These are phyloP conservation scores for Toxicodendron radicans DNA, from an alignment of 345 rosid genomes.

Conservation along the genomic window DNA sequence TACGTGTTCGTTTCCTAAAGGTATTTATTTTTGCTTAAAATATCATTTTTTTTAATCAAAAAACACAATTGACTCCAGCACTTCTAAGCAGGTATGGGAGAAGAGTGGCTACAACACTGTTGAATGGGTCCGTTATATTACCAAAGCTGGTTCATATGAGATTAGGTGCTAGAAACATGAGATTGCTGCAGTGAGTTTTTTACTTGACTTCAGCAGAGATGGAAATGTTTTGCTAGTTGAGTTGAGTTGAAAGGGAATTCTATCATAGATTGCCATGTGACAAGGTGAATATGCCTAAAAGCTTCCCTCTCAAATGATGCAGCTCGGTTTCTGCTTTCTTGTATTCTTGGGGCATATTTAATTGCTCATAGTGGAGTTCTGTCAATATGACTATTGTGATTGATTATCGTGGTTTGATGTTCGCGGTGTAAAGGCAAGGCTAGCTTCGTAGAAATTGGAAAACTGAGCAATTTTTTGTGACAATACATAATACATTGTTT, in stretches of 20 bases:
- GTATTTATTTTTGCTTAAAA: slow-evolving; percentile 28
- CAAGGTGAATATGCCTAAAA: slow-evolving; percentile 21
- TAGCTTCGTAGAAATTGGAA: slow-evolving; percentile 8
- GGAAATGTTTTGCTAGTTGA: slow-evolving; percentile 12
- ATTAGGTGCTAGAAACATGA: slow-evolving; percentile 71
- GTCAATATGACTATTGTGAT: slow-evolving; percentile 28
- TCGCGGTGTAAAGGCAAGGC: slow-evolving; percentile 32
- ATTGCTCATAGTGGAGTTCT: slow-evolving; percentile 8
- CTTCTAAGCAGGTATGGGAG: slow-evolving; percentile 91
- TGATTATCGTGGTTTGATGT: slow-evolving; percentile 19
- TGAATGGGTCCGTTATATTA: slow-evolving; percentile 97
- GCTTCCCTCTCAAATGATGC: slow-evolving; percentile 12
- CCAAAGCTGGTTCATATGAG: slow-evolving; percentile 98
- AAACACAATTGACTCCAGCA: slow-evolving; percentile 7
- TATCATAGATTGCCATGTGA: not conserved
- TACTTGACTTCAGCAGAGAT: not conserved
- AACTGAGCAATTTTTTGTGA: not conserved
- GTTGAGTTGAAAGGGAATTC: slow-evolving; percentile 13
- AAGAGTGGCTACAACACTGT: slow-evolving; percentile 98
- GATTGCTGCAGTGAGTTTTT: slow-evolving; percentile 9
- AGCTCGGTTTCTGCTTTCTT: slow-evolving; percentile 11
- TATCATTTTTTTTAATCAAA: not conserved
- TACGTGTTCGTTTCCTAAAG: slow-evolving; percentile 98
- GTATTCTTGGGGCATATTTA: slow-evolving; percentile 14
- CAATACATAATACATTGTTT: not conserved